Evolutionary conservation across 2,329 filamentous ascomycete genomes (phyloP).

Genomic region (Bipolaris sorokiniana): DNA sequence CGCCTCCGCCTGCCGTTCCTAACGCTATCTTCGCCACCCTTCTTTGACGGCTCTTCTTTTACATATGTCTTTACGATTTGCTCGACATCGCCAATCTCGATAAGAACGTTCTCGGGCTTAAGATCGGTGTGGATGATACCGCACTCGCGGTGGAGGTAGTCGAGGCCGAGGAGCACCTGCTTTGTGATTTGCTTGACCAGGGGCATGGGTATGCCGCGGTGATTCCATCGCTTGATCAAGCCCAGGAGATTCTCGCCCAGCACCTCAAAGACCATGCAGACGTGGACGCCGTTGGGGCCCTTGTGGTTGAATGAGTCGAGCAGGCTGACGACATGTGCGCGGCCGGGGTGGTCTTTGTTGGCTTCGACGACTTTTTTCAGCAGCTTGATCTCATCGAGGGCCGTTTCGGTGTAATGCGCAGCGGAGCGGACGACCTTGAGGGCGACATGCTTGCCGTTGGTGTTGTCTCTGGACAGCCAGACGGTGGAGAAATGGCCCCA

Average conservation of each 20-base stretch:
- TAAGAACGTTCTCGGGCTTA: constrained; percentile 97
- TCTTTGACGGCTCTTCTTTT: constrained; percentile 71
- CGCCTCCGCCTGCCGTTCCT: constrained; percentile 88
- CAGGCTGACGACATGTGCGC: constrained; percentile 93
- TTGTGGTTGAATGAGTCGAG: constrained; percentile 98
- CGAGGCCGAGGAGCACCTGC: constrained; percentile 91
- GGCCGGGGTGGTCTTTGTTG: constrained; percentile 91
- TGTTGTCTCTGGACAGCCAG: constrained; percentile 82
- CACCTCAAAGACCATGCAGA: constrained; percentile 99
- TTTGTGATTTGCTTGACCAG: constrained; percentile 99
- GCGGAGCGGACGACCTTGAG: constrained; percentile 97
- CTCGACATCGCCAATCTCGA: constrained; percentile 98
- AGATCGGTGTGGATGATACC: constrained; percentile 98
- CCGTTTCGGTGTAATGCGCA: constrained; percentile 98
- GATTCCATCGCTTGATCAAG: constrained; percentile 98
- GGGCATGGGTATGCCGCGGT: constrained; percentile 93
- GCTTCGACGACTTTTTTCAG: constrained; percentile 96
- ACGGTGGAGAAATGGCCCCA: constrained; percentile 99
- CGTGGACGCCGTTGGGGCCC: constrained; percentile 92
- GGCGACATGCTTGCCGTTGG: constrained; percentile 89
- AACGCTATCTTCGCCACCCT: constrained; percentile 84
- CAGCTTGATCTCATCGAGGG: constrained; percentile 97
- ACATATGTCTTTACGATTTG: constrained; percentile 97
- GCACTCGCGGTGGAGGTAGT: constrained; percentile 96
- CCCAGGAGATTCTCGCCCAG: constrained; percentile 93